Evolutionary conservation across 75 land plant genomes (phyloP).

Genomic region (Adiantum capillusveneris): DNA sequence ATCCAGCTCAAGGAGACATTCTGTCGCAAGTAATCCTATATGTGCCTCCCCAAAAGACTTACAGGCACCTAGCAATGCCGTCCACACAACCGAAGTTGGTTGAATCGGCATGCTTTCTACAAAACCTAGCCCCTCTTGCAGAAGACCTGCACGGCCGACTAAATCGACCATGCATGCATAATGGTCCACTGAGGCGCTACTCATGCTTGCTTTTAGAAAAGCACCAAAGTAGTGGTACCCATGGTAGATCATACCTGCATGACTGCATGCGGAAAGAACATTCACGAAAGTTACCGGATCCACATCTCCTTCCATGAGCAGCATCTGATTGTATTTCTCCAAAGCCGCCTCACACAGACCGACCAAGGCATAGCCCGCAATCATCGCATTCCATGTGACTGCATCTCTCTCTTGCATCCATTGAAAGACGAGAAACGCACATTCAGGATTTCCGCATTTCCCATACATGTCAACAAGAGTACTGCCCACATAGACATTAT

Average conservation of each 20-base stretch:
- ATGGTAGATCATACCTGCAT: conserved; percentile 28
- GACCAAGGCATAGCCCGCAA: conserved; percentile 1
- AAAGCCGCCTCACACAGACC: conserved; percentile 12
- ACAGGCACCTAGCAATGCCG: conserved; percentile 47
- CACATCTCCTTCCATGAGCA: not conserved
- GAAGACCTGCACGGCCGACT: conserved; percentile 47
- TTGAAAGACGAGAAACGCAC: conserved; percentile 4
- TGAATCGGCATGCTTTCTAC: conserved; percentile 35
- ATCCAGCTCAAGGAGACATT: conserved; percentile 45
- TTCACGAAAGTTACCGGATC: conserved; percentile 35
- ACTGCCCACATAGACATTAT: conserved; percentile 29
- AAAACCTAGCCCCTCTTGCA: conserved; percentile 36
- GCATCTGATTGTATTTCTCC: conserved; percentile 3
- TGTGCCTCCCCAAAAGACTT: conserved; percentile 31
- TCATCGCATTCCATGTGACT: conserved; percentile 5
- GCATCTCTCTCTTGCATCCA: not conserved
- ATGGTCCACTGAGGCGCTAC: conserved; percentile 42
- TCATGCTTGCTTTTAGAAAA: conserved; percentile 23
- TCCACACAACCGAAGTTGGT: conserved; percentile 43
- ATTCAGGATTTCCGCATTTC: conserved; percentile 8
- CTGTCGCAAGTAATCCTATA: conserved; percentile 38
- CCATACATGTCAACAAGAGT: conserved; percentile 14
- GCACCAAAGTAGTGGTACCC: conserved; percentile 37
- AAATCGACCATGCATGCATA: conserved; percentile 54
- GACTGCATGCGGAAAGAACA: conserved; percentile 48